A percentile compares a stretch with the other conserved stretches of the same genome.
Evolutionary conservation across 139 green algal genomes (phyloP).

Genomic region (Picochlorum sp.): DNA sequence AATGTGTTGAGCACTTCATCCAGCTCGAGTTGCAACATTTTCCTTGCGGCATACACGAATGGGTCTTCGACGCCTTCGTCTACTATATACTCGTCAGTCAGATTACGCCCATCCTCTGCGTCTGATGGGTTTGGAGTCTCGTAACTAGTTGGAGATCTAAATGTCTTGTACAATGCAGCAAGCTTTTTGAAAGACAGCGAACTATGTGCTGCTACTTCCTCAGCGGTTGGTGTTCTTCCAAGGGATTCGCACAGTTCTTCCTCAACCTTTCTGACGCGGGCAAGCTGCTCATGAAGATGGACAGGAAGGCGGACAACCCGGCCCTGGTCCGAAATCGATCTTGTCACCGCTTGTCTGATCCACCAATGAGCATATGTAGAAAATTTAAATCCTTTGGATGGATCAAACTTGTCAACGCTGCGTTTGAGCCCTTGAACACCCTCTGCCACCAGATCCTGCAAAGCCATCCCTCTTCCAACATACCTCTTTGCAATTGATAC

Average conservation of each 20-base stretch:
- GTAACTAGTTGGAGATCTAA: constrained; percentile 16
- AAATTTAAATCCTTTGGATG: constrained; percentile 85
- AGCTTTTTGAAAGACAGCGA: constrained; percentile 52
- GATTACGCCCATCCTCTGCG: constrained; percentile 6
- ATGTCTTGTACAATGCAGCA: constrained; percentile 25
- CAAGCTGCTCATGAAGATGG: constrained; percentile 65
- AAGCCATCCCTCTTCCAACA: constrained; percentile 42
- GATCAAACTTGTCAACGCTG: constrained; percentile 89
- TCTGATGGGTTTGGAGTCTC: constrained; percentile 13
- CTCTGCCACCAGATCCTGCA: constrained; percentile 71
- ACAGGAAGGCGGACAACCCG: constrained; percentile 68
- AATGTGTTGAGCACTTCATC: constrained; percentile 66
- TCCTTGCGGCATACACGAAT: constrained; percentile 5
- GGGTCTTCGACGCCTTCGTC: constrained; percentile 19
- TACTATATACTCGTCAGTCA: constrained; percentile 21
- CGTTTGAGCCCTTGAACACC: constrained; percentile 72
- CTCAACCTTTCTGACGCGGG: constrained; percentile 18
- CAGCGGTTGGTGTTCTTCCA: constrained; percentile 24
- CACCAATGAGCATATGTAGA: constrained; percentile 97
- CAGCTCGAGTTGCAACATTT: constrained; percentile 57
- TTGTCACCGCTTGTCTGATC: constrained; percentile 79
- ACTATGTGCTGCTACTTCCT: constrained; percentile 45
- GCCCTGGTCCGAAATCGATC: constrained; percentile 49
- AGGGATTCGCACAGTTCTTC: constrained; percentile 27
- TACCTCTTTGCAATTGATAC: constrained; percentile 83